phyloP scores from a whole-genome alignment of 2,329 filamentous ascomycete species.

The Biscogniauxia marginata region DNA sequence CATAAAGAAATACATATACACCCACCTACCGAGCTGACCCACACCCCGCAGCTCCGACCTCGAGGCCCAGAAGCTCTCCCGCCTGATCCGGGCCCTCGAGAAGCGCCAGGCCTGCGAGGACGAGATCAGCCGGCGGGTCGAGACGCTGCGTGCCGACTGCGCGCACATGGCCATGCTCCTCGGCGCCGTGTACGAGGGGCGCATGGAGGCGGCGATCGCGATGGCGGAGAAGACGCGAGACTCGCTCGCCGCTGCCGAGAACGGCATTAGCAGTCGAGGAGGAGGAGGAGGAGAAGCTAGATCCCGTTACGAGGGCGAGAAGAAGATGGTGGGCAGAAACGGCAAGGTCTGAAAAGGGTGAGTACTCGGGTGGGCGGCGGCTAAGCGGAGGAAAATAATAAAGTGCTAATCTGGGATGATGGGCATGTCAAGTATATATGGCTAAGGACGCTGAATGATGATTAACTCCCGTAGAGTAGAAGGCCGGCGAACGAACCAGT shows the following conservation, averaged over 20 bases:
- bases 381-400: no score
- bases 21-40: background rate
- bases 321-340: background rate
- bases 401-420: no score
- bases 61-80: conserved; percentile 6
- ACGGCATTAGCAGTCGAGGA: no score
- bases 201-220: conserved; percentile 6
- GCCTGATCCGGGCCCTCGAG: conserved; percentile 10
- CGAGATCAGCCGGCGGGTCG: conserved; percentile 9
- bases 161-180: conserved; percentile 20
- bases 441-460: no score
- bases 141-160: conserved; percentile 14
- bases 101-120: conserved; percentile 14
- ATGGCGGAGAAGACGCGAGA: background rate
- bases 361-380: no score
- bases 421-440: no score
- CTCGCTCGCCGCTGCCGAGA: background rate
- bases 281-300: background rate
- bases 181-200: conserved; percentile 18
- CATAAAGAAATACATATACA: background rate
- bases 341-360: no score
- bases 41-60: background rate
- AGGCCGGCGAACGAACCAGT: no score
- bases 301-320: background rate
- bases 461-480: no score